Conservation (phyloP, 2,329 filamentous ascomycete genomes). For the Cercospora sojina region DNA sequence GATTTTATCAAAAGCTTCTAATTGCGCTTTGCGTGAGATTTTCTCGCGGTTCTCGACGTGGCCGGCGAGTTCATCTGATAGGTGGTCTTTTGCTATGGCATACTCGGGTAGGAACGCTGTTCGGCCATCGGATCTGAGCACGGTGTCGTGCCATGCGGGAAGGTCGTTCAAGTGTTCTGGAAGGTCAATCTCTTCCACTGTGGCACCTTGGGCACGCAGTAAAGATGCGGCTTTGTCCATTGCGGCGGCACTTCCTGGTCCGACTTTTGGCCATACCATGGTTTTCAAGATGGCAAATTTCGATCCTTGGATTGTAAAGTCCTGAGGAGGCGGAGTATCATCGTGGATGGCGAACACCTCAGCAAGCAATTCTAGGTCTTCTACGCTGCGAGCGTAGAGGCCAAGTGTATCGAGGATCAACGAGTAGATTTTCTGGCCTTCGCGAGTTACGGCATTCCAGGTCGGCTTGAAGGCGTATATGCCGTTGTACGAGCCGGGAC, state of each 20-base stretch:
- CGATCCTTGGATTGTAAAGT: constrained; percentile 46
- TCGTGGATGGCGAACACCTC: constrained; percentile 56
- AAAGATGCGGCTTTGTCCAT: constrained; percentile 39
- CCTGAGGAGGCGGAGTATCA: constrained; percentile 23
- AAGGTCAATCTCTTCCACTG: constrained; percentile 57
- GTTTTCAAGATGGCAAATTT: constrained; percentile 59
- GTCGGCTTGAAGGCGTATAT: constrained; percentile 66
- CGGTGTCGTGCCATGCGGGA: constrained; percentile 53
- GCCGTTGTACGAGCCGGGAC: constrained; percentile 64
- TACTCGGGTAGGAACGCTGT: constrained; percentile 58
- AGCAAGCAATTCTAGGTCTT: constrained; percentile 58
- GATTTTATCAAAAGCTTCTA: constrained; percentile 57
- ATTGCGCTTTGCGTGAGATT: constrained; percentile 49
- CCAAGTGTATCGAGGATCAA: constrained; percentile 63
- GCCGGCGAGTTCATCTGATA: constrained; percentile 48
- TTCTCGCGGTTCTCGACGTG: constrained; percentile 53
- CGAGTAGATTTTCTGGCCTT: constrained; percentile 61
- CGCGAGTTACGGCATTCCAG: constrained; percentile 61
- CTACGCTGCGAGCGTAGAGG: constrained; percentile 57
- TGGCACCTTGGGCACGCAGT: constrained; percentile 50
- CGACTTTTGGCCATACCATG: constrained; percentile 49
- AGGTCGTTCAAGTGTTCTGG: constrained; percentile 51
- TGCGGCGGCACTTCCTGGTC: constrained; percentile 39
- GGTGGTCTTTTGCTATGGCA: constrained; percentile 46
- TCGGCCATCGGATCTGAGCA: constrained; percentile 55